These are phyloP conservation scores for Staphylotrichum tortipilum DNA, from an alignment of 495 filamentous ascomycete genomes.

Conservation along the genomic window DNA sequence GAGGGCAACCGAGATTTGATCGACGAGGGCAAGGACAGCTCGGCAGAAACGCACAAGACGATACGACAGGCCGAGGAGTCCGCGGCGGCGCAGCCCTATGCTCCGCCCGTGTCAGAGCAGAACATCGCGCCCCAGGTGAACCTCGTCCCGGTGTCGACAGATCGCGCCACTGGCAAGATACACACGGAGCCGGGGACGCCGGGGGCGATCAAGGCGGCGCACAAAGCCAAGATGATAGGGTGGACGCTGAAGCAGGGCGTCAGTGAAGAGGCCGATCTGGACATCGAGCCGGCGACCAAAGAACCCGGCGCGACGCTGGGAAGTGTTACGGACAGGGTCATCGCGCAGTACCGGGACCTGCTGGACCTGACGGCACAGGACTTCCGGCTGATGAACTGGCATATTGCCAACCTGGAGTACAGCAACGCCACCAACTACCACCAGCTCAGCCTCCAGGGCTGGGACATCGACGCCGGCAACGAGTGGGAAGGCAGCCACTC, in stretches of 20 bases:
- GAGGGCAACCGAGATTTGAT: conserved; percentile 83
- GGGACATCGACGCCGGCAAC: conserved; percentile 96
- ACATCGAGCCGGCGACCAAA: conserved; percentile 56
- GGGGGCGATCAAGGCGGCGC: conserved; percentile 52
- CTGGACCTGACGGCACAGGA: conserved; percentile 78
- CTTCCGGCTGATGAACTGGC: conserved; percentile 90
- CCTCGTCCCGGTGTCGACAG: conserved; percentile 49
- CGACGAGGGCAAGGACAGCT: conserved; percentile 69
- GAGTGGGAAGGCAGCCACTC: conserved; percentile 93
- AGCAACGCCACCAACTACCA: conserved; percentile 85
- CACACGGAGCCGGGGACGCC: conserved; percentile 50
- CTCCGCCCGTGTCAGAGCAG: conserved; percentile 39
- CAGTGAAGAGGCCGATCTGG: conserved; percentile 56
- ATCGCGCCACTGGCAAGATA: conserved; percentile 51
- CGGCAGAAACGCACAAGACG: conserved; percentile 58
- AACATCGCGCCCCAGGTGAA: conserved; percentile 41
- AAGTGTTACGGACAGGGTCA: conserved; percentile 78
- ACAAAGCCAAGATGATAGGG: conserved; percentile 67
- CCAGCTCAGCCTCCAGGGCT: conserved; percentile 78
- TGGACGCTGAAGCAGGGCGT: conserved; percentile 66
- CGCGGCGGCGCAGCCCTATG: conserved; percentile 38
- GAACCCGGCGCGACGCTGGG: conserved; percentile 66
- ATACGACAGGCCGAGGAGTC: conserved; percentile 63
- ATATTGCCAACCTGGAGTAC: conserved; percentile 96
- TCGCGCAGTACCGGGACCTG: conserved; percentile 76